Conservation (phyloP, 352 stramenopile genomes). For the Phytophthora aleatoria region DNA sequence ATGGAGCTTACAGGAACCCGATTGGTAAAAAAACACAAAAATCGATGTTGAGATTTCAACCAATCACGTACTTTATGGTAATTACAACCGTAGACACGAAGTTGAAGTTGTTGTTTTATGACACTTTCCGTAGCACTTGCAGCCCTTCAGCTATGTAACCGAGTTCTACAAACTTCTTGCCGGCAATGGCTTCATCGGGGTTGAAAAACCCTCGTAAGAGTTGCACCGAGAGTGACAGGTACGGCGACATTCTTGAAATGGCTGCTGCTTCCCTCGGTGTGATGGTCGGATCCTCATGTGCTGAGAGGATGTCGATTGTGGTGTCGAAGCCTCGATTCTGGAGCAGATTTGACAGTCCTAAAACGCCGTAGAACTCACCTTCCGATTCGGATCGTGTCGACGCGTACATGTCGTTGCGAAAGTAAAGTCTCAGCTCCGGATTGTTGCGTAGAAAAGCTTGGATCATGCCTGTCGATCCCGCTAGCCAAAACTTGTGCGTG, state of each 20-base stretch:
- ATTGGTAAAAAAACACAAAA: conserved; percentile 22
- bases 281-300: conserved; percentile 35
- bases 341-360: conserved; percentile 46
- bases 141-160: conserved; percentile 49
- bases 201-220: conserved; percentile 44
- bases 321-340: conserved; percentile 42
- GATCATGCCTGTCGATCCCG: conserved; percentile 36
- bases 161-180: conserved; percentile 54
- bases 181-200: conserved; percentile 37
- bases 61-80: neutral
- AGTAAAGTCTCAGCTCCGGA: conserved; percentile 37
- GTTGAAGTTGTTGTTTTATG: conserved; percentile 32
- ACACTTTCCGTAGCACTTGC: conserved; percentile 64
- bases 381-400: conserved; percentile 51
- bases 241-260: conserved; percentile 45
- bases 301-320: conserved; percentile 54
- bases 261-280: conserved; percentile 60
- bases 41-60: conserved; percentile 3
- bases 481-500: conserved; percentile 69
- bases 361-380: conserved; percentile 53
- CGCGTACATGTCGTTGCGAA: conserved; percentile 79
- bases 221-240: conserved; percentile 57
- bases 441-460: conserved; percentile 43
- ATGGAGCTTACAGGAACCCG: neutral
- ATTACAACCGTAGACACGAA: neutral